Percentiles rank a stretch among this genome's conserved stretches.
Conservation (phyloP, 2,329 filamentous ascomycete genomes). For the Colletotrichum sojae region DNA sequence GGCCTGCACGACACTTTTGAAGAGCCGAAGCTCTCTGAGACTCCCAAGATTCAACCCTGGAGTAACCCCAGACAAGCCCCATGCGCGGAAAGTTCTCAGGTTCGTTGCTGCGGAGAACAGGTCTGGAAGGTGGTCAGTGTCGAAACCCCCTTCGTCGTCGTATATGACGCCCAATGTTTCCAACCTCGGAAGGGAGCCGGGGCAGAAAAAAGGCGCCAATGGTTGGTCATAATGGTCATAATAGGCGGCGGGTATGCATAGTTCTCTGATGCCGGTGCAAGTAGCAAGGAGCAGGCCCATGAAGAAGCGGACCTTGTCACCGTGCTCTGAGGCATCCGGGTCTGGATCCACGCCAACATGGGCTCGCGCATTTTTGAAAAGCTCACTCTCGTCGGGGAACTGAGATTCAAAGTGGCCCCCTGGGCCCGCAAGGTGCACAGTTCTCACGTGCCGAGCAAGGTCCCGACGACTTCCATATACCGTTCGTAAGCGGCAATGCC, state of each 20-base stretch:
- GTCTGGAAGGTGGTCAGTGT: not conserved
- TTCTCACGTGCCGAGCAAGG: constrained; percentile 2
- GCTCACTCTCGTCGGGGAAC: not conserved
- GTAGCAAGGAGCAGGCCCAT: not conserved
- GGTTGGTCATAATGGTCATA: not conserved
- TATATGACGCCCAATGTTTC: not conserved
- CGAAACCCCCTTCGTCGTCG: not conserved
- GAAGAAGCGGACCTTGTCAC: not conserved
- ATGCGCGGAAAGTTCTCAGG: not conserved
- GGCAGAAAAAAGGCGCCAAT: not conserved
- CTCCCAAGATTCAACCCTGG: not conserved
- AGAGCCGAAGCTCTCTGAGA: not conserved
- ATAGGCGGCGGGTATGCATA: not conserved
- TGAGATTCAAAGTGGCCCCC: not conserved
- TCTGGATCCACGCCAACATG: not conserved
- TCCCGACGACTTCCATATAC: not conserved
- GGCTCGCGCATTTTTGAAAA: not conserved
- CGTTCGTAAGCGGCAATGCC: not conserved
- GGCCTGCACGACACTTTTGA: not conserved
- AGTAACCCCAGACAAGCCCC: not conserved
- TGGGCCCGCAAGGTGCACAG: not conserved
- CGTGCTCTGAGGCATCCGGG: not conserved
- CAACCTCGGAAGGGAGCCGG: not conserved
- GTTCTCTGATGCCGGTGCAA: not conserved
- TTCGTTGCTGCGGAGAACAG: not conserved